Base-by-base conservation (phyloP, 345 rosid species). In the Boechera retrofracta region DNA sequence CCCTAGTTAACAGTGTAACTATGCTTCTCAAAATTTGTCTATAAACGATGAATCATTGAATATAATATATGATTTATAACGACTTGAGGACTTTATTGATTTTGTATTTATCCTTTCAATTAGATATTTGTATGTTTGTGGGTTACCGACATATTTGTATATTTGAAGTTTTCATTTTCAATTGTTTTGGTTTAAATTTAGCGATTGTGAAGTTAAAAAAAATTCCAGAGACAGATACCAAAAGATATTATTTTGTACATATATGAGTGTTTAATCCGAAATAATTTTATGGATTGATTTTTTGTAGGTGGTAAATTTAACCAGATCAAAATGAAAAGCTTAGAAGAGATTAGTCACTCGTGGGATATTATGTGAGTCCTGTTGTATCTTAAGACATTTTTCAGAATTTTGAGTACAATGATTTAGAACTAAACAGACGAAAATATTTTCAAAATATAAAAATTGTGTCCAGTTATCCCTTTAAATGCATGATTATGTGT, bases 41-140 rank as follows among this genome's bases (percentile, higher is more conserved):
- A 29, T 24, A 54, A 21, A 26, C 38, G 48, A 54, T 42, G 56
- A 42, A 73, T 54, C 24, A 9, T 39, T 64, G 55, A 31, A 39
- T 39, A 38, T 0, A 18, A 4, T 26, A 38, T 42, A 10, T 31
- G 26, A 15, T 28, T 28, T 52, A 28, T 16, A 54, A 32, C 36
- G 16, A 9, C 8, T 18, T 54, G 38, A 7, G 9, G 57, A 15
- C 28, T 45, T 54, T 10, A 42, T 53, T 41, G 18, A 24, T 54
- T 73, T 74, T 74, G 58, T 74, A 35, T 15, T 35, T 65, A 32
- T 74, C 58, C 39, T 53, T 63, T 65, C 78, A 74, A 6, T 48
- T 45, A 35, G 57, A 74, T 36, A 45, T 55, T 18, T 56, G 33
- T 55, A 56, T 52, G 60, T 62, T 49, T 60, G 44, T 63, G 70